Base-by-base conservation (phyloP, 257 asterid genomes). In the Solanum pinnatisectum region DNA sequence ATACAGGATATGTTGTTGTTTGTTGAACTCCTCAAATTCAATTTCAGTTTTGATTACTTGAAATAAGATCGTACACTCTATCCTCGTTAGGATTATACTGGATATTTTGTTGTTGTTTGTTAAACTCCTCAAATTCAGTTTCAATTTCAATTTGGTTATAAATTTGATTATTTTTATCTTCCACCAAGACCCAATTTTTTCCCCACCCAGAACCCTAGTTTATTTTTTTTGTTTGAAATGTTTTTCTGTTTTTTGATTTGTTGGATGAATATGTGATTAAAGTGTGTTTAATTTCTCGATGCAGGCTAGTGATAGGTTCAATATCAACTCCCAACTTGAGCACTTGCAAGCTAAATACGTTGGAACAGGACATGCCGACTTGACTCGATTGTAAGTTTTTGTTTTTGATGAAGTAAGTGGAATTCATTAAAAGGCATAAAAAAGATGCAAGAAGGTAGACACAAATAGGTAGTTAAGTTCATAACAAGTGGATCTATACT, bases 341-440 rank as follows among this genome's bases (percentile, higher is more conserved):
- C 99, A 96, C 89, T 90, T 88, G 89, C 99, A 97, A 92, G 99
- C 99, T 85, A 97, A 95, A 77, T 97, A 97, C 88, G 99, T 97
- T 70, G 99, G 99, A n/a, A 97, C 99, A n/a, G 99, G 99, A 15
- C 99, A 97, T 79, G 98, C 99, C 42, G 99, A 95, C 81, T 91
- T 95, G 96, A 97, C 93, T 79, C 91, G 99, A 94, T 96, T 94
- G 99, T 96, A 87, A 89, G 98, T 88, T 33, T 71, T 71, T 52
- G 3, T 32, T 7, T 8, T 32, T 16, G 78, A 18, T 56, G 25
- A 56, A 71, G n/a, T 68, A 30, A 30, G 76, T 0, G 78, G 42
- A 71, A 32, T 71, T 16, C 0, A 0, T 32, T 32, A 1, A 0
- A 15, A 32, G 40, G 13, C 77, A 71, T 32, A 8, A 71, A 71